Evolutionary conservation across 345 rosid genomes (phyloP), one percentile per base, ranked within the genome.

Genomic region (Acer yangbiense): DNA sequence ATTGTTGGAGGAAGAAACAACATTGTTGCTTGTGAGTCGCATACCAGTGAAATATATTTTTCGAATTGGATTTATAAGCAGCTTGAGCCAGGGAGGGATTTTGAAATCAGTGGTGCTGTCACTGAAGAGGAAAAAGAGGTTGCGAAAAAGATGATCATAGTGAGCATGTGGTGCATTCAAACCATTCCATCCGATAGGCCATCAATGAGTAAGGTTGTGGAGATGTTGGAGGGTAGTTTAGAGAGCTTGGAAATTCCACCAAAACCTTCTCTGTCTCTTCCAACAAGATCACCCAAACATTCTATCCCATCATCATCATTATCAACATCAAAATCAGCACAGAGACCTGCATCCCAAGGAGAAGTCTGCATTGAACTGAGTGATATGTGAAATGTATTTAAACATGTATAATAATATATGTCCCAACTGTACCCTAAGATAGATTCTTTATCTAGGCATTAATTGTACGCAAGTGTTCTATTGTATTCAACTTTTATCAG

Each of bases 101-200:
- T 18, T 43, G 64, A 58, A 44, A 63, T 74, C 5, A 12, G 17
- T 0, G 79, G 70, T 5, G 35, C 62, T 67, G 73, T n/a, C 2
- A 69, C 73, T 0, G 68, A 69, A 1, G 73, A 43, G 21, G 85
- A 82, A 32, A 70, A 69, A 20, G 65, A 62, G 73, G 20, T 54
- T 11, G 83, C 65, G 0, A 80, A 57, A 71, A 79, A 78, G 76
- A 79, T 85, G 86, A 75, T 80, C 1, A 17, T 82, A 2, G 82
- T 88, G 57, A 84, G 85, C 17, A 60, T 88, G 23, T 85, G 88
- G 89, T 85, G 91, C 76, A 83, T 86, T 55, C 89, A 86, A 44
- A 83, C 83, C 17, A 83, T 74, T 80, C 88, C 91, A 27, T 69
- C 65, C 2, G 86, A 85, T 23, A 84, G 89, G 69, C 89, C 89